These are phyloP conservation scores for Serendipita indica DNA, from an alignment of 768 basidiomycete species.

Conservation along the genomic window DNA sequence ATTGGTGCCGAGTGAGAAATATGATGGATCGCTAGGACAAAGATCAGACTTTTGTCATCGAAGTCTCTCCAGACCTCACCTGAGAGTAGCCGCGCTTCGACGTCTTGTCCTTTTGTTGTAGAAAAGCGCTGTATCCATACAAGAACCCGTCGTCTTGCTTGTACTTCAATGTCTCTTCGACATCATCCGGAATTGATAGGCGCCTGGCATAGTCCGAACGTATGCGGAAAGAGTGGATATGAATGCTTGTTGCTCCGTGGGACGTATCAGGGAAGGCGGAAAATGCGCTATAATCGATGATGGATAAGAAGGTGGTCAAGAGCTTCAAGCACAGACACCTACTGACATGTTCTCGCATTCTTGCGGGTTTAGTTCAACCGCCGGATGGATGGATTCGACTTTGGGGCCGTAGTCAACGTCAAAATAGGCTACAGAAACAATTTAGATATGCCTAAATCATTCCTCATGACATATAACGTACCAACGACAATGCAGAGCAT, in stretches of 20 bases:
- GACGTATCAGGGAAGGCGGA: slow-evolving; percentile 83
- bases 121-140: slow-evolving; percentile 68
- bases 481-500: slow-evolving; percentile 52
- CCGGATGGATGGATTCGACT: slow-evolving; percentile 53
- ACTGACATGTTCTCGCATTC: slow-evolving; percentile 77
- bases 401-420: slow-evolving; percentile 79
- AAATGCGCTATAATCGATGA: slow-evolving; percentile 48
- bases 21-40: slow-evolving; percentile 54
- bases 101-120: slow-evolving; percentile 45
- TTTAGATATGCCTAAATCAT: neutral
- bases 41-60: neutral
- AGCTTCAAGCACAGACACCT: too few relatives aligned
- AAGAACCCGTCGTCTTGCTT: slow-evolving; percentile 46
- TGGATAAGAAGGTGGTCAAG: too few relatives aligned
- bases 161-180: slow-evolving; percentile 23
- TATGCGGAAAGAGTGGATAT: slow-evolving; percentile 77
- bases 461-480: slow-evolving; percentile 22
- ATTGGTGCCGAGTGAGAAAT: slow-evolving; percentile 63
- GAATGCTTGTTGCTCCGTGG: slow-evolving; percentile 70
- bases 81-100: slow-evolving; percentile 72
- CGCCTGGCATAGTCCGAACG: slow-evolving; percentile 33
- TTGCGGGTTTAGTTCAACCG: slow-evolving; percentile 42
- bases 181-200: slow-evolving; percentile 15
- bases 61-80: slow-evolving; percentile 25
- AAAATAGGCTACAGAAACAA: slow-evolving; percentile 51